Evolutionary conservation across 2,329 filamentous ascomycete species (phyloP).

Genomic region (Diaporthe destruens): DNA sequence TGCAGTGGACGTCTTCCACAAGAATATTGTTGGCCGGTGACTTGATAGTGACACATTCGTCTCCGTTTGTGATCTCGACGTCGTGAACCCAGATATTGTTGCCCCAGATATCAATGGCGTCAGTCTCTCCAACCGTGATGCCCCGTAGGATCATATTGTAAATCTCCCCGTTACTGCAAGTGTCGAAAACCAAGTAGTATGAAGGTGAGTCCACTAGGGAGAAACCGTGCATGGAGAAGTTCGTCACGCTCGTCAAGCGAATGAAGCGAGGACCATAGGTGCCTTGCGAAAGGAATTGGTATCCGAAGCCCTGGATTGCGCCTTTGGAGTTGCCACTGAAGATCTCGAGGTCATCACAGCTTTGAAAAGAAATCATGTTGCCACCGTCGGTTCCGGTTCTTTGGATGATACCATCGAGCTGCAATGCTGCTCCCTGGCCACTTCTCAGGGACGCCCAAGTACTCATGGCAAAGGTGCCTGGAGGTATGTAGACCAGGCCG

Average conservation of each 20-base stretch:
- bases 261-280: slow-evolving; percentile 57
- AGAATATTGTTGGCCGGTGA: slow-evolving; percentile 63
- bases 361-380: slow-evolving; percentile 43
- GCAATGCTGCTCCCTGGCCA: slow-evolving; percentile 44
- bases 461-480: slow-evolving; percentile 42
- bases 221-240: slow-evolving; percentile 63
- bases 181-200: slow-evolving; percentile 62
- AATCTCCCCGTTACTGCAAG: slow-evolving; percentile 60
- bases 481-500: slow-evolving; percentile 49
- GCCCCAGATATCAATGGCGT: slow-evolving; percentile 67
- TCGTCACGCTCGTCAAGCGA: slow-evolving; percentile 56
- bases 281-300: slow-evolving; percentile 54
- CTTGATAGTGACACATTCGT: slow-evolving; percentile 70
- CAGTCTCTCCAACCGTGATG: slow-evolving; percentile 61
- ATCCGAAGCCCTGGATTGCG: slow-evolving; percentile 63
- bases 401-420: slow-evolving; percentile 55
- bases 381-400: slow-evolving; percentile 42
- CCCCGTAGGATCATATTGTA: slow-evolving; percentile 65
- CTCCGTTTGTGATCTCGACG: slow-evolving; percentile 70
- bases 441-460: slow-evolving; percentile 41
- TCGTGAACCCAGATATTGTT: slow-evolving; percentile 69
- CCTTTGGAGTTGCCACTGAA: slow-evolving; percentile 57
- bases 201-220: slow-evolving; percentile 57
- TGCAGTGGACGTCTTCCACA: slow-evolving; percentile 69
- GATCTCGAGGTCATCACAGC: slow-evolving; percentile 59